Percentiles rank a stretch among this genome's conserved stretches.
phyloP scores from a whole-genome alignment of 73 alveolate genomes.

The Loxodes magnus region DNA sequence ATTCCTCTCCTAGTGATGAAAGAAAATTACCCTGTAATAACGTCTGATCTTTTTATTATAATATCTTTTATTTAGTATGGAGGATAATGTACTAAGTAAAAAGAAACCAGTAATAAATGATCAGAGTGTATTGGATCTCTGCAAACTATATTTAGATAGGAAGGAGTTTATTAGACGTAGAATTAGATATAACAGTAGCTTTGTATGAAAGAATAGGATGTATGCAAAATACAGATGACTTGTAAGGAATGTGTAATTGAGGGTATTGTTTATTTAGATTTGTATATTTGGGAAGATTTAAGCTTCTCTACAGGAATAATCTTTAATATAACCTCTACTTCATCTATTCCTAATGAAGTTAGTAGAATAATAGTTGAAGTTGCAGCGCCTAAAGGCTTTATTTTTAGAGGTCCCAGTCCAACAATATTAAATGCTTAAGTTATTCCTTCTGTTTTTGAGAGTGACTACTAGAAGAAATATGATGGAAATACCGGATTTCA shows the following conservation, averaged over 20 bases:
- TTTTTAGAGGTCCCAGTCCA: background rate
- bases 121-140: background rate
- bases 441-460: constrained; percentile 4
- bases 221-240: background rate
- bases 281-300: background rate
- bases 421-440: background rate
- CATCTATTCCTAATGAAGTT: constrained; percentile 10
- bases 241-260: background rate
- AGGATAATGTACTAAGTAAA: background rate
- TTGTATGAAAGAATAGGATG: background rate
- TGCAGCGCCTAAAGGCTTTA: background rate
- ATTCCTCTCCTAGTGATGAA: background rate
- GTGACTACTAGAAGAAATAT: too few relatives aligned
- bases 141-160: too few relatives aligned
- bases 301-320: constrained; percentile 7
- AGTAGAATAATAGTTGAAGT: background rate
- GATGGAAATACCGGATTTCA: too few relatives aligned
- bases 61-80: constrained; percentile 1
- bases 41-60: background rate
- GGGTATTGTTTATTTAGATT: background rate
- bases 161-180: too few relatives aligned
- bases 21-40: background rate
- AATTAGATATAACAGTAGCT: too few relatives aligned
- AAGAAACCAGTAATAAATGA: background rate
- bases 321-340: constrained; percentile 6